Conservation (phyloP, 805 yeast genomes). For the Pichia occidentalis region DNA sequence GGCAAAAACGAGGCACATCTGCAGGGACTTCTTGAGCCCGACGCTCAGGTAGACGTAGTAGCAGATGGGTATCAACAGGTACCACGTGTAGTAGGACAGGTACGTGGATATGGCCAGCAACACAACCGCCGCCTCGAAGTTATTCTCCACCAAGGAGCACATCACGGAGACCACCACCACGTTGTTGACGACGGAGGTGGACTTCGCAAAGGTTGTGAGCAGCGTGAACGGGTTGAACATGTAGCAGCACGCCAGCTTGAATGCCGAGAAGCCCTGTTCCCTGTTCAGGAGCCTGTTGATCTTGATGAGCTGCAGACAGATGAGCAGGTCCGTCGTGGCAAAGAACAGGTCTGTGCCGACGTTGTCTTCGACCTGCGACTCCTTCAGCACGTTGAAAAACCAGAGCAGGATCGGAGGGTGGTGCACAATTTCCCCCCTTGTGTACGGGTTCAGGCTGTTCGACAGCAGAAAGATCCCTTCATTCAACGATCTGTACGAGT, state of each 20-base stretch:
- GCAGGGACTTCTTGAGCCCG: constrained; percentile 14
- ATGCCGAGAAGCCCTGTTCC: constrained; percentile 14
- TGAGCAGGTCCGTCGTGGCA: constrained; percentile 51
- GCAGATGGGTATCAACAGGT: constrained; percentile 53
- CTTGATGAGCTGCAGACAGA: constrained; percentile 47
- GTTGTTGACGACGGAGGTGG: constrained; percentile 58
- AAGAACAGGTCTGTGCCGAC: constrained; percentile 37
- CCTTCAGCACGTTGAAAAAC: constrained; percentile 36
- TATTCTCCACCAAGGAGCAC: constrained; percentile 37
- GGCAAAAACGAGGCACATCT: constrained; percentile 26
- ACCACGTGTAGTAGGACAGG: constrained; percentile 56
- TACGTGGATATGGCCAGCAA: constrained; percentile 58
- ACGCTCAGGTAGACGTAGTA: constrained; percentile 20
- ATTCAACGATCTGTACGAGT: constrained; percentile 55
- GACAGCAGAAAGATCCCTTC: constrained; percentile 62
- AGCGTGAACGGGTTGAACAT: constrained; percentile 77
- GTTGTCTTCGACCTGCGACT: constrained; percentile 16
- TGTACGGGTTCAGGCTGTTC: constrained; percentile 56
- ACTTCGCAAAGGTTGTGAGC: constrained; percentile 59
- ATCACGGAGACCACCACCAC: constrained; percentile 45
- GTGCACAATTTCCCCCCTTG: constrained; percentile 76
- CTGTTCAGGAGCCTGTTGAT: constrained; percentile 38
- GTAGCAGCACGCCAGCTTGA: constrained; percentile 42
- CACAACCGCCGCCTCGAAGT: constrained; percentile 39
- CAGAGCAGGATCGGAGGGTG: constrained; percentile 73